Evolutionary conservation across 495 filamentous ascomycete genomes (phyloP).

Genomic region (Lasiosphaeria miniovina): DNA sequence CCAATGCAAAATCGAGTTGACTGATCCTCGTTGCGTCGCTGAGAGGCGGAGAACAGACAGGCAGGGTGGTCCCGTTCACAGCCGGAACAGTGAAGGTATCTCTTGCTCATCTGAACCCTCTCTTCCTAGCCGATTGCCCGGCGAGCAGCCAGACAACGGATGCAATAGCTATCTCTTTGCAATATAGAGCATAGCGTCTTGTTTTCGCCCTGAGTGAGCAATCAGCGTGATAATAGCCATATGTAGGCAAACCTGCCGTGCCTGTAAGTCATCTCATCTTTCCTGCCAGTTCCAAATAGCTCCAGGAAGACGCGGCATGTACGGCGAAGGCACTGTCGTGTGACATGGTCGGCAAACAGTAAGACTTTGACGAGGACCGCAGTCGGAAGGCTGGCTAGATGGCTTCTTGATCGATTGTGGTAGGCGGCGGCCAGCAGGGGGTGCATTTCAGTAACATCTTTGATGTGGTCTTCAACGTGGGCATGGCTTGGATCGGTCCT

Average conservation of each 20-base stretch:
- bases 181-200: not conserved
- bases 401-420: not conserved
- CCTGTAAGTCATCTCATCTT: not conserved
- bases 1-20: not conserved
- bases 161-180: constrained; percentile 1
- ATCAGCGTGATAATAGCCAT: not conserved
- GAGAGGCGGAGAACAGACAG: not conserved
- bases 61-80: not conserved
- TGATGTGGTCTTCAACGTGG: not conserved
- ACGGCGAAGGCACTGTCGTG: constrained; percentile 2
- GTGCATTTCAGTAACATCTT: not conserved
- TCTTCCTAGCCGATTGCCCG: not conserved
- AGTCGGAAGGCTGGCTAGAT: not conserved
- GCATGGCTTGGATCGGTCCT: not conserved
- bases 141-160: not conserved
- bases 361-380: not conserved
- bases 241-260: not conserved
- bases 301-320: constrained; percentile 2
- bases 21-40: not conserved
- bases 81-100: constrained; percentile 1
- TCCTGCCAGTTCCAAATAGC: not conserved
- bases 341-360: not conserved
- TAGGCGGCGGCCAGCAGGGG: not conserved
- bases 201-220: not conserved
- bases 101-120: not conserved